phyloP scores from a whole-genome alignment of 1,139 yeast genomes.

The Magnusiomyces sp. region DNA sequence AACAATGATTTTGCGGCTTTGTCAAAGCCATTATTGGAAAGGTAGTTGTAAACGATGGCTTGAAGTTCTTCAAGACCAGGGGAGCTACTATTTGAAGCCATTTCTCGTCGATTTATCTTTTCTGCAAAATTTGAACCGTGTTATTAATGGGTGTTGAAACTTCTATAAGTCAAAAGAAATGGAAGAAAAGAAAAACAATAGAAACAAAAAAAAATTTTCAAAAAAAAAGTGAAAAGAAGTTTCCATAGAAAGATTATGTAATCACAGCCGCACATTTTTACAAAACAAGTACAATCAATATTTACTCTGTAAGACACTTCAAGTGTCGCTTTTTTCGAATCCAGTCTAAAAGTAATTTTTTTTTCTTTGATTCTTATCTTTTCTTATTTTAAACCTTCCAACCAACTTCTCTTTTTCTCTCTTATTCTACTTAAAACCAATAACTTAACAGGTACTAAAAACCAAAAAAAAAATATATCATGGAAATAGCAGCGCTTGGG shows the following conservation, averaged over 20 bases:
- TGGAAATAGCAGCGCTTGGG: too few relatives aligned
- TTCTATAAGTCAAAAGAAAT: not conserved
- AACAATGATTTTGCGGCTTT: conserved; percentile 18
- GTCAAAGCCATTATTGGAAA: conserved; percentile 16
- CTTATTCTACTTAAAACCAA: not conserved
- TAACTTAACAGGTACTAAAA: too few relatives aligned
- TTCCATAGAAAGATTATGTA: too few relatives aligned
- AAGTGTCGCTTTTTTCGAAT: too few relatives aligned
- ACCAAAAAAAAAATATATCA: not conserved
- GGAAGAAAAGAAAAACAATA: not conserved
- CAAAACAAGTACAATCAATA: not conserved
- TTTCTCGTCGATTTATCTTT: not conserved
- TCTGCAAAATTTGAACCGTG: too few relatives aligned
- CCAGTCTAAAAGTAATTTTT: too few relatives aligned
- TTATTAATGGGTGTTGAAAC: not conserved
- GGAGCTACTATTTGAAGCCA: not conserved
- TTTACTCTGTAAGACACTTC: not conserved
- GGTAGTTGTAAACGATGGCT: conserved; percentile 15
- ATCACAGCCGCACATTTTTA: too few relatives aligned
- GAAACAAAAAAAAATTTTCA: not conserved
- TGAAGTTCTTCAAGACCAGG: conserved; percentile 9
- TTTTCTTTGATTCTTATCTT: too few relatives aligned
- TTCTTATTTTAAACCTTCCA: too few relatives aligned
- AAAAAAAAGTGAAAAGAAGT: too few relatives aligned
- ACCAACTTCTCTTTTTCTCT: not conserved